Conservation (phyloP, 2,329 filamentous ascomycete species). For the Xylariomycetidae sp. region DNA sequence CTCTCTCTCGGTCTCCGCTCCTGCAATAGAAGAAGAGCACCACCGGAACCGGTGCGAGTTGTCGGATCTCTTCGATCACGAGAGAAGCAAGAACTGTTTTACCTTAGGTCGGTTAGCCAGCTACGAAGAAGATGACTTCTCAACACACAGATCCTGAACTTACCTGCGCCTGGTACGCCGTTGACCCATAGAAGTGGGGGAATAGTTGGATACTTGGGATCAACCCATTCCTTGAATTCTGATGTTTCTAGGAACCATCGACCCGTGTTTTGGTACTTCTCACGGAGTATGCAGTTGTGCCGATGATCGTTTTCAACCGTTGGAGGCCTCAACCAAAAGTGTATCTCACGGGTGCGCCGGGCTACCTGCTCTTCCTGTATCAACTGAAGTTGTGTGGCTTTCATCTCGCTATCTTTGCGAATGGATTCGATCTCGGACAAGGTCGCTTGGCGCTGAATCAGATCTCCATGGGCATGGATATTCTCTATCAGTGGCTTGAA, state of each 20-base stretch:
- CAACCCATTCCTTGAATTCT: conserved; percentile 14
- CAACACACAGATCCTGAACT: no score
- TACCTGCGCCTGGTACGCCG: conserved; percentile 24
- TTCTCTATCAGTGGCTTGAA: conserved; percentile 12
- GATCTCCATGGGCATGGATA: conserved; percentile 9
- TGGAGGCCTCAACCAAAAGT: conserved; percentile 7
- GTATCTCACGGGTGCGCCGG: conserved; percentile 4
- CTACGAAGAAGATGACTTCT: neutral
- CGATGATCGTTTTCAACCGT: conserved; percentile 5
- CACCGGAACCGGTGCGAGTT: conserved; percentile 6
- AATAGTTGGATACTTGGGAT: conserved; percentile 9
- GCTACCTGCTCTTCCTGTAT: conserved; percentile 2
- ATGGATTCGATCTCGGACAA: conserved; percentile 14
- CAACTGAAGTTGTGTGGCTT: conserved; percentile 3
- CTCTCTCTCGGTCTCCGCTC: conserved; percentile 14
- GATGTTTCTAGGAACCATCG: conserved; percentile 15
- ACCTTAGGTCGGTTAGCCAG: conserved; percentile 15
- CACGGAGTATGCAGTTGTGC: conserved; percentile 4
- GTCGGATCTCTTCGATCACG: conserved; percentile 20
- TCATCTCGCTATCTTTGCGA: conserved; percentile 1
- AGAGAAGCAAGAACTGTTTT: conserved; percentile 29
- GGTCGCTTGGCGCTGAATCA: conserved; percentile 17
- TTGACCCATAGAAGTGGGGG: conserved; percentile 18
- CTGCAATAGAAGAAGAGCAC: conserved; percentile 28
- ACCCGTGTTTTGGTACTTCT: conserved; percentile 12